Evolutionary conservation across 768 basidiomycete species (phyloP).

Genomic region (Cystofilobasidium macerans): DNA sequence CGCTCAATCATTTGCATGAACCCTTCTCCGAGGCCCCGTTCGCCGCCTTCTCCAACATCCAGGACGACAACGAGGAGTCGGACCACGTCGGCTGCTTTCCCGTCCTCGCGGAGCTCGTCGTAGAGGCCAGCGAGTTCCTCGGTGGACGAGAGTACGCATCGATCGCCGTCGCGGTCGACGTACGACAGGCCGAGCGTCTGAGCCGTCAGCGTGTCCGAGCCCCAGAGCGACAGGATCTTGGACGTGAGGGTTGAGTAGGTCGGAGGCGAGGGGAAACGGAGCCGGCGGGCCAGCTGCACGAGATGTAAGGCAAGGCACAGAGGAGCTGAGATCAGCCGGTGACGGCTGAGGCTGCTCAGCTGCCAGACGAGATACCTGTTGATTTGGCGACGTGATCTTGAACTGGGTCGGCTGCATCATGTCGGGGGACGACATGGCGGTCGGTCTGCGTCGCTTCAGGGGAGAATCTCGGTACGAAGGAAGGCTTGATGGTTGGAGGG

Average conservation of each 20-base stretch:
- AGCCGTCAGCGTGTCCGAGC: conserved; percentile 2
- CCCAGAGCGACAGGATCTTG: conserved; percentile 20
- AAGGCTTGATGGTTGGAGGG: too few relatives aligned
- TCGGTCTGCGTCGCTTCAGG: too few relatives aligned
- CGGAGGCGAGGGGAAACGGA: conserved; percentile 16
- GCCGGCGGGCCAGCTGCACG: conserved; percentile 8
- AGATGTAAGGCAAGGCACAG: too few relatives aligned
- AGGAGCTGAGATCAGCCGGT: too few relatives aligned
- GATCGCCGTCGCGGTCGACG: conserved; percentile 14
- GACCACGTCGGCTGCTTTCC: conserved; percentile 12
- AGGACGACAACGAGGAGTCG: conserved; percentile 12
- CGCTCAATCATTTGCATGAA: neutral
- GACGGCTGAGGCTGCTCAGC: too few relatives aligned
- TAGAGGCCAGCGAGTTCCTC: conserved; percentile 18
- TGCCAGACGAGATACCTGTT: too few relatives aligned
- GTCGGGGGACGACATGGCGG: too few relatives aligned
- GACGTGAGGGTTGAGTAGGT: conserved; percentile 1
- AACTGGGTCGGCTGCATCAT: too few relatives aligned
- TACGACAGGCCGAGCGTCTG: conserved; percentile 17
- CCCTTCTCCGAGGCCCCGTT: neutral
- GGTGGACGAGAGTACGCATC: conserved; percentile 13
- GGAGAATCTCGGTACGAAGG: too few relatives aligned
- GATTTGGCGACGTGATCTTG: too few relatives aligned
- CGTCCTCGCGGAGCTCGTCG: conserved; percentile 7
- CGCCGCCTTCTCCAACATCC: neutral